phyloP scores from a whole-genome alignment of 1,139 yeast genomes.

The Casaregolazyma suthepensis region DNA sequence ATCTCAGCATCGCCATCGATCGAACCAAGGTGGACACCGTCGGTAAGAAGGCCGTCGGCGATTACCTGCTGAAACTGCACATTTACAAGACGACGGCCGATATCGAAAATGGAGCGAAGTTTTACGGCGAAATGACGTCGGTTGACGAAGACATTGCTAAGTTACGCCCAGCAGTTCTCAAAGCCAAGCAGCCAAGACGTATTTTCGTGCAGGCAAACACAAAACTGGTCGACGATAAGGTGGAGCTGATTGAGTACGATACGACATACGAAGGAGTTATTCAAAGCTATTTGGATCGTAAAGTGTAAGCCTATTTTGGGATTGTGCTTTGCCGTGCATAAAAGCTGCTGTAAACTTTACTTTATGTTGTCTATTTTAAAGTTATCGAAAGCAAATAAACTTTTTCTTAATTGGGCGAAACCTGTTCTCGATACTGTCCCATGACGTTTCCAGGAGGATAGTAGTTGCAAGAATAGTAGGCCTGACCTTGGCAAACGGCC shows the following conservation, averaged over 20 bases:
- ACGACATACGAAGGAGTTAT: conserved; percentile 75
- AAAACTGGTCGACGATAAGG: conserved; percentile 34
- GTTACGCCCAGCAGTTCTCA: conserved; percentile 61
- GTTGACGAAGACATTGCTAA: conserved; percentile 59
- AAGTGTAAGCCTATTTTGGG: conserved; percentile 26
- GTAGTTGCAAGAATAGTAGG: conserved; percentile 37
- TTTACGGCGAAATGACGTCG: conserved; percentile 59
- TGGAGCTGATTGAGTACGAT: conserved; percentile 62
- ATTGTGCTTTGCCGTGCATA: background rate
- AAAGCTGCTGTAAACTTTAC: background rate
- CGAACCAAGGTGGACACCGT: conserved; percentile 53
- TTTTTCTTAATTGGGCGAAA: conserved; percentile 22
- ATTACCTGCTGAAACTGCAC: conserved; percentile 65
- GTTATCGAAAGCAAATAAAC: background rate
- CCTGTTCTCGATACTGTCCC: conserved; percentile 47
- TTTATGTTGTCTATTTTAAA: background rate
- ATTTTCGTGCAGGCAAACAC: conserved; percentile 83
- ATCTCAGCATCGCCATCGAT: conserved; percentile 55
- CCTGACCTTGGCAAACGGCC: conserved; percentile 27
- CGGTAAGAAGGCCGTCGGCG: conserved; percentile 70
- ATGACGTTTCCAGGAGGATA: conserved; percentile 35
- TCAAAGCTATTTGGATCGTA: conserved; percentile 67
- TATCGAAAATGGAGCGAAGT: conserved; percentile 53
- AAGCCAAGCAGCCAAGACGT: conserved; percentile 73
- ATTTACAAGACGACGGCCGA: conserved; percentile 75